Percentiles rank a stretch among this genome's conserved stretches.
phyloP scores from a whole-genome alignment of 2,329 filamentous ascomycete genomes.

The Bipolaris bicolor region DNA sequence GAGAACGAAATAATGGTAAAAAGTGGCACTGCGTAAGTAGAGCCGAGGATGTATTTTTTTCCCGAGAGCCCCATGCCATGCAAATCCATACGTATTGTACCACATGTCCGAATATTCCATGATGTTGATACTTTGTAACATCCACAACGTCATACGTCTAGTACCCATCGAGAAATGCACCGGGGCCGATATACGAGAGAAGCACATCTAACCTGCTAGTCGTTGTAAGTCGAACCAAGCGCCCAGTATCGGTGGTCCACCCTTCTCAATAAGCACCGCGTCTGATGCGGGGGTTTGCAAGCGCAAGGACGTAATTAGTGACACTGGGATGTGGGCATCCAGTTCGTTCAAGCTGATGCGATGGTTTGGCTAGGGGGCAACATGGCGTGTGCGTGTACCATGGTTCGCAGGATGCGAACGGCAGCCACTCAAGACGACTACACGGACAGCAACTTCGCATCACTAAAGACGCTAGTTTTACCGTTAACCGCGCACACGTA shows the following conservation, averaged over 20 bases:
- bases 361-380: slow-evolving; percentile 3
- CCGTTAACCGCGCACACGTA: slow-evolving; percentile 12
- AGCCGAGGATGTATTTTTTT: not conserved
- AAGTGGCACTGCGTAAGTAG: not conserved
- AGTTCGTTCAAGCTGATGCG: slow-evolving; percentile 3
- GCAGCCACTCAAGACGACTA: slow-evolving; percentile 12
- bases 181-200: slow-evolving; percentile 4
- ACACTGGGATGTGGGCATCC: slow-evolving; percentile 2
- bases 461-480: slow-evolving; percentile 5
- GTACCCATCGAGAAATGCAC: not conserved
- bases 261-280: slow-evolving; percentile 8
- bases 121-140: slow-evolving; percentile 4
- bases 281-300: slow-evolving; percentile 10
- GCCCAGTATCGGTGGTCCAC: slow-evolving; percentile 4
- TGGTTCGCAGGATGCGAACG: slow-evolving; percentile 18
- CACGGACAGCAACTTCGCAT: slow-evolving; percentile 4
- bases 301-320: slow-evolving; percentile 6
- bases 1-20: not conserved
- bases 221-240: slow-evolving; percentile 1
- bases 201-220: not conserved
- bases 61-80: not conserved
- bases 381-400: slow-evolving; percentile 12
- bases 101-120: not conserved
- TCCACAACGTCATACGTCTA: slow-evolving; percentile 3
- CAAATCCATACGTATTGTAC: not conserved